phyloP scores from a whole-genome alignment of 148 eudicot species.

The Limonium bicolor region DNA sequence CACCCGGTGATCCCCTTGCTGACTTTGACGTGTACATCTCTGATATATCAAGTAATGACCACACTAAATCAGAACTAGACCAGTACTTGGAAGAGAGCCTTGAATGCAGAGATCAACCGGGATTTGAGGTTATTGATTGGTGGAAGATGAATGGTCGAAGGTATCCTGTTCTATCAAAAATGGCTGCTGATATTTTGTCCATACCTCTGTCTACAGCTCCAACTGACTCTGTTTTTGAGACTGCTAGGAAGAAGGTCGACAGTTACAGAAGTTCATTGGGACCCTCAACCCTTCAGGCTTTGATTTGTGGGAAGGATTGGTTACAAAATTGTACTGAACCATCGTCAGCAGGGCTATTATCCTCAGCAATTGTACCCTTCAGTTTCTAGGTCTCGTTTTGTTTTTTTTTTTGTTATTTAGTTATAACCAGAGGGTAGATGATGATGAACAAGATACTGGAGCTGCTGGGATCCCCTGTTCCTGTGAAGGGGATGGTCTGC shows the following conservation, averaged over 20 bases:
- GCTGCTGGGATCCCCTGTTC: too few species aligned
- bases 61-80: constrained; percentile 46
- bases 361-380: too few species aligned
- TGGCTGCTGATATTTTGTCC: constrained; percentile 63
- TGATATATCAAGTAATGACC: constrained; percentile 21
- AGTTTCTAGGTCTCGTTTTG: too few species aligned
- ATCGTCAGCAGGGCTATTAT: too few species aligned
- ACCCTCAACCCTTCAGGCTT: constrained; percentile 38
- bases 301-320: constrained; percentile 71
- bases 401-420: too few species aligned
- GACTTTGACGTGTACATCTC: constrained; percentile 58
- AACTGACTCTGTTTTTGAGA: constrained; percentile 48
- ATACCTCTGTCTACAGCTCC: constrained; percentile 43
- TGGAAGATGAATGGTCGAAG: constrained; percentile 40
- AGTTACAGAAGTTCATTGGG: constrained; percentile 24
- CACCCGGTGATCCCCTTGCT: constrained; percentile 22
- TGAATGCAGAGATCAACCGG: constrained; percentile 32
- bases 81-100: constrained; percentile 55
- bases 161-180: constrained; percentile 60
- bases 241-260: constrained; percentile 33
- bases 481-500: too few species aligned
- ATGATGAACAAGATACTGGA: too few species aligned
- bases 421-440: too few species aligned
- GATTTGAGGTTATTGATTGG: constrained; percentile 72
- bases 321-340: too few species aligned